Evolutionary conservation across 768 basidiomycete species (phyloP).

Genomic region (Nevesoporus exiguus): DNA sequence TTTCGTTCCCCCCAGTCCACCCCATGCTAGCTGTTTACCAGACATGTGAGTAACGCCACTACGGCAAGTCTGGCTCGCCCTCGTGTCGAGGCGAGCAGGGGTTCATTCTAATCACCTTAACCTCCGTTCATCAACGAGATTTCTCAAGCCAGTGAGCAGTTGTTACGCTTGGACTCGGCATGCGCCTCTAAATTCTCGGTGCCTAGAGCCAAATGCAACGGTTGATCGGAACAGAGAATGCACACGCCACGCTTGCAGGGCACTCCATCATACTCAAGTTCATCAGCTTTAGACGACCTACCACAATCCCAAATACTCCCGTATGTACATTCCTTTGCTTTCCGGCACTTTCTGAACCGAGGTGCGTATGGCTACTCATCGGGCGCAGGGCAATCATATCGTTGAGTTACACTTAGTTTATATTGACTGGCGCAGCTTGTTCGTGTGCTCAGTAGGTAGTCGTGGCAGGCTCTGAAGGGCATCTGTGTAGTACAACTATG

Average conservation of each 20-base stretch:
- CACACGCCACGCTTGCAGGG: conserved; percentile 55
- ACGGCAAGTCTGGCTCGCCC: conserved; percentile 41
- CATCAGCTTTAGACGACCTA: conserved; percentile 66
- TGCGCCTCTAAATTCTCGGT: neutral
- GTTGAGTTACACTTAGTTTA: conserved; percentile 43
- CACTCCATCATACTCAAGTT: conserved; percentile 73
- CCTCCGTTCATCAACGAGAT: conserved; percentile 46
- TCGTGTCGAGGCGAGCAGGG: neutral
- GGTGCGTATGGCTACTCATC: conserved; percentile 49
- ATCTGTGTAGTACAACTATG: conserved; percentile 79
- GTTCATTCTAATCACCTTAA: conserved; percentile 1
- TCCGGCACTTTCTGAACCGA: conserved; percentile 1
- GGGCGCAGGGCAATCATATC: conserved; percentile 52
- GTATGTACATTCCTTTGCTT: conserved; percentile 36
- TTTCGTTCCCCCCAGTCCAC: neutral
- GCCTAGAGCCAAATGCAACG: conserved; percentile 67
- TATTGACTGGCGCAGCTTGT: conserved; percentile 53
- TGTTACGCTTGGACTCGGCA: neutral
- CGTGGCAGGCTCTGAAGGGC: conserved; percentile 64
- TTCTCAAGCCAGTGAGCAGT: conserved; percentile 60
- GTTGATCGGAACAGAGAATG: conserved; percentile 55
- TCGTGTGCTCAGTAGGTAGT: conserved; percentile 60
- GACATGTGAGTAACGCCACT: conserved; percentile 78
- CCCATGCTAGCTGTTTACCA: conserved; percentile 22
- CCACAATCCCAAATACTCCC: conserved; percentile 75